These are phyloP conservation scores for Venturia nashicola DNA, from an alignment of 2,329 filamentous ascomycete species.

Conservation along the genomic window DNA sequence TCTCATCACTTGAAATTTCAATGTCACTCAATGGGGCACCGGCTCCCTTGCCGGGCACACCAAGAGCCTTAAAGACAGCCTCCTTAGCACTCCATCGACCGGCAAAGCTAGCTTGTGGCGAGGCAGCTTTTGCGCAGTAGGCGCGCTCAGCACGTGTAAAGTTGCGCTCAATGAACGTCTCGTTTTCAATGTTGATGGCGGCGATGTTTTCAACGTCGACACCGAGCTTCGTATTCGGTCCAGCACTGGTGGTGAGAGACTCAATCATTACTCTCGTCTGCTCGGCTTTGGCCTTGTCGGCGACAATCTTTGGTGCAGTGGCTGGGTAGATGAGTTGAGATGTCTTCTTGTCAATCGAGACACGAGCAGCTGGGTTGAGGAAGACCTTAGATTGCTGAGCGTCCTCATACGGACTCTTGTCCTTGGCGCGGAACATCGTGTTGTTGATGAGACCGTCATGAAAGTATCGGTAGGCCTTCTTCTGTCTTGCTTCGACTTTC, in stretches of 20 bases:
- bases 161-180: constrained; percentile 89
- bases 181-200: constrained; percentile 83
- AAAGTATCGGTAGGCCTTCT: constrained; percentile 98
- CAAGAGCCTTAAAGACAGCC: constrained; percentile 94
- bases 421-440: constrained; percentile 92
- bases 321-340: constrained; percentile 60
- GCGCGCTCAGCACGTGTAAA: constrained; percentile 75
- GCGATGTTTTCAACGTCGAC: constrained; percentile 87
- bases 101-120: constrained; percentile 80
- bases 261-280: constrained; percentile 67
- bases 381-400: constrained; percentile 78
- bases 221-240: constrained; percentile 52
- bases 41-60: constrained; percentile 73
- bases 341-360: constrained; percentile 75
- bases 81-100: constrained; percentile 97
- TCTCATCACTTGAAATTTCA: constrained; percentile 64
- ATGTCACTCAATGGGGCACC: constrained; percentile 89
- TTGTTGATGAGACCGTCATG: constrained; percentile 98
- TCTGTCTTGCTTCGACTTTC: constrained; percentile 88
- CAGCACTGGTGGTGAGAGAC: constrained; percentile 53
- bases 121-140: constrained; percentile 72
- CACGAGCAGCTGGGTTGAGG: constrained; percentile 86
- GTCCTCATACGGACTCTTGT: constrained; percentile 78
- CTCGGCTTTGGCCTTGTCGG: constrained; percentile 45
- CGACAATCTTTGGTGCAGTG: constrained; percentile 52